These are phyloP conservation scores for Eucalyptus albens DNA, from an alignment of 345 rosid genomes.

Conservation along the genomic window DNA sequence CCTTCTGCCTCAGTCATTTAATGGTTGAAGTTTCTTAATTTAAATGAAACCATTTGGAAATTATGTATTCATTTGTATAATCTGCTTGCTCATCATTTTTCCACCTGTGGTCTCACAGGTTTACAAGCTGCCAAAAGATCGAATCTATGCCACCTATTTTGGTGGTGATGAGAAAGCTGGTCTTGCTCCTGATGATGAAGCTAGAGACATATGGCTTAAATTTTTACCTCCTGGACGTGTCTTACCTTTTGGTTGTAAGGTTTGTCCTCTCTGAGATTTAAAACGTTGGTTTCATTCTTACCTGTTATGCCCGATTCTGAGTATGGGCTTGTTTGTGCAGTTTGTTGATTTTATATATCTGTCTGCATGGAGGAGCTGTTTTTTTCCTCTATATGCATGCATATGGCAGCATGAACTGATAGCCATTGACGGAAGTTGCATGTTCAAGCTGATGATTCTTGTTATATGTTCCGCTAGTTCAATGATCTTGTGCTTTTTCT, in stretches of 20 bases:
- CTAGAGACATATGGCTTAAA: conserved; percentile 73
- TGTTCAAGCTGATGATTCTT: not conserved
- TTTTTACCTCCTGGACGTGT: conserved; percentile 73
- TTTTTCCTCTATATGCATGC: not conserved
- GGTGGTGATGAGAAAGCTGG: conserved; percentile 95
- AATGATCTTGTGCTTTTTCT: not conserved
- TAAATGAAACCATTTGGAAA: not conserved
- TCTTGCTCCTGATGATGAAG: conserved; percentile 82
- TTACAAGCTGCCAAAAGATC: conserved; percentile 61
- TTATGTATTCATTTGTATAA: not conserved
- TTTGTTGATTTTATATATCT: not conserved
- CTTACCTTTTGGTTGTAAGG: conserved; percentile 91
- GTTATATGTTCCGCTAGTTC: not conserved
- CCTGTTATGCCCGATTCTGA: not conserved
- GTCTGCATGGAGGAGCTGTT: not conserved
- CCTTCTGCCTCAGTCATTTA: not conserved
- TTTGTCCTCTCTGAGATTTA: conserved; percentile 1
- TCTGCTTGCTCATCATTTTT: not conserved
- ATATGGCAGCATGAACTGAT: not conserved
- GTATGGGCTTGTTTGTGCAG: not conserved
- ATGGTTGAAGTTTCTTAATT: not conserved
- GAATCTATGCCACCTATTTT: conserved; percentile 90
- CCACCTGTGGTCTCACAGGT: conserved; percentile 25
- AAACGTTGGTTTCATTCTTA: not conserved
- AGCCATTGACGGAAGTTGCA: not conserved